Conservation (phyloP, 1,284 basidiomycete species). For the Trichosporon sp. region DNA sequence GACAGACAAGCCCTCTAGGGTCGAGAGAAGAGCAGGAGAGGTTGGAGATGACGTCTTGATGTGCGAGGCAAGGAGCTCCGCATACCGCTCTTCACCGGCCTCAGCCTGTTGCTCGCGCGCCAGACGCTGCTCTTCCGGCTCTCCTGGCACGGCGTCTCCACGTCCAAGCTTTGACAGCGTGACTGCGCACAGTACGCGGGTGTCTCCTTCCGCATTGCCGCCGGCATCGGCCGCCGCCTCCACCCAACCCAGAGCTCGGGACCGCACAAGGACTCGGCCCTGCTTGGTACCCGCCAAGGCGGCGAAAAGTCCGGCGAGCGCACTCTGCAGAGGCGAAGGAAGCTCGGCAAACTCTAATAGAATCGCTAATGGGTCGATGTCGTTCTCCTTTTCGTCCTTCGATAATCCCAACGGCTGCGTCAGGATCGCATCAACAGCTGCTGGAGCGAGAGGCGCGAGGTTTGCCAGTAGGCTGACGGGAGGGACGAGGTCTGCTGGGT, state of each 20-base stretch:
- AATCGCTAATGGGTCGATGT: conserved; percentile 27
- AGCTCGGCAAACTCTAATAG: conserved; percentile 43
- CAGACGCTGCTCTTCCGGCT: conserved; percentile 37
- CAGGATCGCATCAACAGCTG: conserved; percentile 21
- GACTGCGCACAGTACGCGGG: conserved; percentile 57
- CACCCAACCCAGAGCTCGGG: conserved; percentile 46
- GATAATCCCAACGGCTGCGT: conserved; percentile 18
- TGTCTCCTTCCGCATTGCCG: conserved; percentile 30
- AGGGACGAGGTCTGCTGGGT: conserved; percentile 12
- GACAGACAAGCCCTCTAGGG: conserved; percentile 76
- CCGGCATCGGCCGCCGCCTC: conserved; percentile 44
- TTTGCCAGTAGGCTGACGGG: conserved; percentile 23
- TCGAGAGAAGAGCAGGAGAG: conserved; percentile 50
- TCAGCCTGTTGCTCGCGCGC: conserved; percentile 19
- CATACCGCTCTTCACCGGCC: conserved; percentile 52
- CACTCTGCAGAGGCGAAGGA: conserved; percentile 38
- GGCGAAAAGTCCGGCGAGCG: conserved; percentile 63
- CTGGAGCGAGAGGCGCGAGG: conserved; percentile 29
- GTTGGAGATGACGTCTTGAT: conserved; percentile 36
- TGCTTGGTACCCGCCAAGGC: conserved; percentile 66
- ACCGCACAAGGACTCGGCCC: conserved; percentile 59
- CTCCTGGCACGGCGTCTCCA: conserved; percentile 53
- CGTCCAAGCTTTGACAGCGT: conserved; percentile 70
- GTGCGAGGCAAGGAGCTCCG: conserved; percentile 57
- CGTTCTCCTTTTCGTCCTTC: conserved; percentile 1